A percentile compares a stretch with the other conserved stretches of the same genome.
These are phyloP conservation scores for Kitagawia praeruptora DNA, from an alignment of 129 eudicot genomes.

Conservation along the genomic window DNA sequence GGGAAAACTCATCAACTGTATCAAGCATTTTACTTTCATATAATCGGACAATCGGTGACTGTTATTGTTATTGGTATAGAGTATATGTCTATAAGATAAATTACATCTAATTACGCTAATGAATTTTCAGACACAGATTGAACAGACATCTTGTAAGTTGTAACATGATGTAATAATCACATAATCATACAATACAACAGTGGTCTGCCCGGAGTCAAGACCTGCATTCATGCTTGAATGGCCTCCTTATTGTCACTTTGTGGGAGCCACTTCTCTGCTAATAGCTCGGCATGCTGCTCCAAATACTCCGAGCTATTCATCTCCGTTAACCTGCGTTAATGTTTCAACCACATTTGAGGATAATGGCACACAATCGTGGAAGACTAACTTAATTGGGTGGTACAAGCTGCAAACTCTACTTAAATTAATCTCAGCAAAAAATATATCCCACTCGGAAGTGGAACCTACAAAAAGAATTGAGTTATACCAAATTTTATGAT, in stretches of 20 bases:
- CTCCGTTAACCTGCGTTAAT: conserved; percentile 55
- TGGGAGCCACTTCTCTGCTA: conserved; percentile 33
- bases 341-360: neutral
- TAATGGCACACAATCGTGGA: neutral
- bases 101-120: neutral
- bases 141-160: neutral
- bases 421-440: neutral
- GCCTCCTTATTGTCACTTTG: conserved; percentile 20
- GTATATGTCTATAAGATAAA: neutral
- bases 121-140: neutral
- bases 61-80: neutral
- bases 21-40: neutral
- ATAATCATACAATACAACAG: neutral
- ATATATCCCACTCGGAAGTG: neutral
- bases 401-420: neutral
- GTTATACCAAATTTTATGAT: too few species aligned
- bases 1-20: neutral
- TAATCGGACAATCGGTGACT: neutral
- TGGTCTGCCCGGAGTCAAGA: neutral
- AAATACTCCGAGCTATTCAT: conserved; percentile 83
- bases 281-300: conserved; percentile 56
- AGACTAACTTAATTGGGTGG: neutral
- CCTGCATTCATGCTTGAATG: conserved; percentile 22
- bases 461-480: neutral
- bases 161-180: neutral